phyloP scores from a whole-genome alignment of 345 rosid species.

The Mangifera indica region DNA sequence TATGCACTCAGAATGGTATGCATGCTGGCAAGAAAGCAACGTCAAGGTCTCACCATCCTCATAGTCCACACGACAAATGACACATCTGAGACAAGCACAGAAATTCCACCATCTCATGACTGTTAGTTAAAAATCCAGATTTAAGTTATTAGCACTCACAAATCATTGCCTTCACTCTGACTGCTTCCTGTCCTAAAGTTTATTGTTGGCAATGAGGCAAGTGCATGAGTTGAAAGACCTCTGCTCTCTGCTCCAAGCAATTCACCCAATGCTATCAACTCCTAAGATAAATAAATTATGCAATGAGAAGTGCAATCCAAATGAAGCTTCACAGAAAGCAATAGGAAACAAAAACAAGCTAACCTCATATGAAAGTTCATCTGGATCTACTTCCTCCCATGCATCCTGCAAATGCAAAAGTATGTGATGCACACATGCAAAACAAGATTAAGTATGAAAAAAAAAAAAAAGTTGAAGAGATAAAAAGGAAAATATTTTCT shows the following conservation, averaged over 20 bases:
- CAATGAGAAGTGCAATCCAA: conserved; percentile 1
- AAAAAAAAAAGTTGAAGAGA: background rate
- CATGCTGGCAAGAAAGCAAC: conserved; percentile 85
- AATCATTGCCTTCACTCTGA: conserved; percentile 80
- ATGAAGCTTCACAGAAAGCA: conserved; percentile 5
- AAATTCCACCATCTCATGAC: conserved; percentile 7
- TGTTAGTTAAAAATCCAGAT: conserved; percentile 8
- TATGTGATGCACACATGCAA: conserved; percentile 4
- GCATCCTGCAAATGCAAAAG: conserved; percentile 52
- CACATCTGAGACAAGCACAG: conserved; percentile 60
- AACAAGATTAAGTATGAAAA: background rate
- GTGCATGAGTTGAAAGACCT: conserved; percentile 78
- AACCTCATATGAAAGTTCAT: conserved; percentile 92
- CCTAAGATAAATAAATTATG: conserved; percentile 43
- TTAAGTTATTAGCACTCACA: conserved; percentile 51
- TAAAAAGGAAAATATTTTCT: background rate
- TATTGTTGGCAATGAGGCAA: conserved; percentile 77
- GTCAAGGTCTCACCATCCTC: conserved; percentile 84
- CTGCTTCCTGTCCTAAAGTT: conserved; percentile 64
- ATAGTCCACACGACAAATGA: conserved; percentile 83
- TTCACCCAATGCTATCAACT: conserved; percentile 89
- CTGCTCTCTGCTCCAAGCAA: conserved; percentile 88
- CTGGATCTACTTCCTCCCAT: conserved; percentile 96
- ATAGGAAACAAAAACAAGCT: conserved; percentile 13
- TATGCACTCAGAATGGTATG: conserved; percentile 92